These are phyloP conservation scores for Fusarium mangiferae DNA, from an alignment of 2,329 filamentous ascomycete genomes.

Conservation along the genomic window DNA sequence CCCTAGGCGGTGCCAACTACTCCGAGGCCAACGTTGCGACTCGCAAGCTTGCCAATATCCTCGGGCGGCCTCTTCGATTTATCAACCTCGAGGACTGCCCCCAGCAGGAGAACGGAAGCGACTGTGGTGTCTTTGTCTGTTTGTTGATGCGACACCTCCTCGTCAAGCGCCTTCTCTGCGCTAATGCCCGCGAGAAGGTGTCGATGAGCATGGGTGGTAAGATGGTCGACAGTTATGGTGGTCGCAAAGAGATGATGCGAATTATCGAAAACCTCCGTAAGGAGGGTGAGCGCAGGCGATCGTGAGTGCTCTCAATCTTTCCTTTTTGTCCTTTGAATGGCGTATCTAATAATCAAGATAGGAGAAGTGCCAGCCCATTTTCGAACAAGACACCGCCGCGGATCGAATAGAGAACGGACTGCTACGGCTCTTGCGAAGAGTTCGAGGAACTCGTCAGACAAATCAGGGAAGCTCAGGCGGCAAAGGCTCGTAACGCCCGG, in stretches of 20 bases:
- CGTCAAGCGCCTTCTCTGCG: constrained; percentile 81
- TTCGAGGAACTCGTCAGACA: constrained; percentile 43
- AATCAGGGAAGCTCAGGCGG: neutral
- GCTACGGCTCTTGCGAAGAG: constrained; percentile 45
- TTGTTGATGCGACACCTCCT: constrained; percentile 95
- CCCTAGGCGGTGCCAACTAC: constrained; percentile 79
- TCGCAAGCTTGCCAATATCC: constrained; percentile 73
- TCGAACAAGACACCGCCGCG: constrained; percentile 55
- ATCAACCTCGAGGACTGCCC: constrained; percentile 86
- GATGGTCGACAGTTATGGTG: constrained; percentile 81
- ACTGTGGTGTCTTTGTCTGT: constrained; percentile 97
- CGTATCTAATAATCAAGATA: constrained; percentile 40
- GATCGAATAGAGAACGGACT: constrained; percentile 54
- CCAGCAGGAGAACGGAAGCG: constrained; percentile 90
- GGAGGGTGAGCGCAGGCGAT: constrained; percentile 85
- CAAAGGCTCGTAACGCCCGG: neutral
- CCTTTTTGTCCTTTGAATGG: neutral
- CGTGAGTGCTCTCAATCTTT: constrained; percentile 63
- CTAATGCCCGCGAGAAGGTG: constrained; percentile 84
- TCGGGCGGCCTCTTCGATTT: constrained; percentile 76
- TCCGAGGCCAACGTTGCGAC: constrained; percentile 77
- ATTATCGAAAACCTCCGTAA: constrained; percentile 89
- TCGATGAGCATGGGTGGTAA: constrained; percentile 93
- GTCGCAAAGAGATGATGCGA: constrained; percentile 88
- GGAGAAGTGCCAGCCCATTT: constrained; percentile 53